Percentiles rank a stretch among this genome's conserved stretches.
These are phyloP conservation scores for Amphirosellinia nigrospora DNA, from an alignment of 495 filamentous ascomycete species.

Conservation along the genomic window DNA sequence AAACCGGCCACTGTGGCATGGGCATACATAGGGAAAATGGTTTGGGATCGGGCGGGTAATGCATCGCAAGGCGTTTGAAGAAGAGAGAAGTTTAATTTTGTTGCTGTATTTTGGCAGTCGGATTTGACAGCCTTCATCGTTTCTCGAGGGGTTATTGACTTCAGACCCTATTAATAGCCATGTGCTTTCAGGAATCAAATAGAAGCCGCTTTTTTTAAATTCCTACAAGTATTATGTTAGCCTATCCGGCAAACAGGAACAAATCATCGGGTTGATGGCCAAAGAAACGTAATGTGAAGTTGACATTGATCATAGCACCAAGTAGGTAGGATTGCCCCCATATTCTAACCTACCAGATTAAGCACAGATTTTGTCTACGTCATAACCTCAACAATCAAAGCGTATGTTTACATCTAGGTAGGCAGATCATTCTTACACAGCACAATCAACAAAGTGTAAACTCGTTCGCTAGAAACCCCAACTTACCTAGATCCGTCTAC, in stretches of 20 bases:
- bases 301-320: not conserved
- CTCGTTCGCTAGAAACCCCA: not conserved
- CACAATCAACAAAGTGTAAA: not conserved
- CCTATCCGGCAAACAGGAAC: not conserved
- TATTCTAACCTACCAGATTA: too few relatives aligned
- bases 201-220: too few relatives aligned
- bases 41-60: not conserved
- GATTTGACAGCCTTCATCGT: not conserved
- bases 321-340: not conserved
- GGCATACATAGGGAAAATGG: not conserved
- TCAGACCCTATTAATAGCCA: not conserved
- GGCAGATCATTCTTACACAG: not conserved
- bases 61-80: constrained; percentile 22
- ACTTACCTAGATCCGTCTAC: not conserved
- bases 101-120: not conserved
- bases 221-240: too few relatives aligned
- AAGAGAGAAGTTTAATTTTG: not conserved
- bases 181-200: not conserved
- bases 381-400: too few relatives aligned
- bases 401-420: too few relatives aligned
- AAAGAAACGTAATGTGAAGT: not conserved
- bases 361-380: too few relatives aligned
- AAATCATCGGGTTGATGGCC: not conserved
- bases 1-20: too few relatives aligned
- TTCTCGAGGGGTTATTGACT: not conserved